Evolutionary conservation across 2,329 filamentous ascomycete genomes (phyloP).

Genomic region (Didymellaceae sp.): DNA sequence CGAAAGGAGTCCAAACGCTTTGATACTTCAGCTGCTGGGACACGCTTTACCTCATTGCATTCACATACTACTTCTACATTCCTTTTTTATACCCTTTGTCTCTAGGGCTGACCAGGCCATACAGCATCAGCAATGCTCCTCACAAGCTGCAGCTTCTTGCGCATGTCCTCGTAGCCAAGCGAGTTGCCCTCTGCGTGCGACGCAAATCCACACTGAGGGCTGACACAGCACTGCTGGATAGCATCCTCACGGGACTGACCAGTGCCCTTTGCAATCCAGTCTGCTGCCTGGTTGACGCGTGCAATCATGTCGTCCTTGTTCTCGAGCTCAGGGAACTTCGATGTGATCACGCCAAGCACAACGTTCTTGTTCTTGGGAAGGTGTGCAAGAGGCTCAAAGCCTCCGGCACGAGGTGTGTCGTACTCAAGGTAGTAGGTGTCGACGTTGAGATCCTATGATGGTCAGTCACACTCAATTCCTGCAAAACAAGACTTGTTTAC

Average conservation of each 20-base stretch:
- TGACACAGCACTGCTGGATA: slow-evolving; percentile 64
- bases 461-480: slow-evolving; percentile 3
- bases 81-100: background rate
- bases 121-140: slow-evolving; percentile 75
- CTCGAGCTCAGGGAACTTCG: slow-evolving; percentile 55
- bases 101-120: slow-evolving; percentile 66
- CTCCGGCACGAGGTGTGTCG: slow-evolving; percentile 56
- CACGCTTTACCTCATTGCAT: background rate
- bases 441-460: slow-evolving; percentile 44
- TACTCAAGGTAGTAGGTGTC: slow-evolving; percentile 53
- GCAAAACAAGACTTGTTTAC: slow-evolving; percentile 19
- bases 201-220: slow-evolving; percentile 56
- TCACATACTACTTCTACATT: background rate
- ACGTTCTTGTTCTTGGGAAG: slow-evolving; percentile 57
- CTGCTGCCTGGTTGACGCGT: slow-evolving; percentile 60
- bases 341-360: slow-evolving; percentile 55
- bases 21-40: too few relatives aligned
- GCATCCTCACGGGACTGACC: slow-evolving; percentile 70
- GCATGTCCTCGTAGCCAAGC: slow-evolving; percentile 72
- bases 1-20: background rate
- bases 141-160: slow-evolving; percentile 73
- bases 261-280: slow-evolving; percentile 72
- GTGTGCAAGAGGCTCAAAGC: slow-evolving; percentile 55
- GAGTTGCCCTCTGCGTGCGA: slow-evolving; percentile 77
- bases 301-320: slow-evolving; percentile 56